phyloP scores from a whole-genome alignment of 148 eudicot genomes.

The Arbutus unedo region DNA sequence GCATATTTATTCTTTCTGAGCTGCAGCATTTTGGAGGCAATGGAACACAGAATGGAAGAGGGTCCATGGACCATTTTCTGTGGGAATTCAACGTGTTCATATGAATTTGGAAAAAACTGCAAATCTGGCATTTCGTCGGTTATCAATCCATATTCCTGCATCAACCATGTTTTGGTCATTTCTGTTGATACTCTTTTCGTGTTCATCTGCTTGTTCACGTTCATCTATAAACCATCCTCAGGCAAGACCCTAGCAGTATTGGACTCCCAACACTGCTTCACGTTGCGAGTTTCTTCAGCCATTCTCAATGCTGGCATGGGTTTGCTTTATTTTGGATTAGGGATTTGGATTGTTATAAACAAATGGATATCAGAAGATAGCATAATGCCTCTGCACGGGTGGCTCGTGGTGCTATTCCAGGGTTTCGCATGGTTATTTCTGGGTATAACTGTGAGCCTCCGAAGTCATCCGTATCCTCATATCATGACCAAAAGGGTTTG shows the following conservation, averaged over 20 bases:
- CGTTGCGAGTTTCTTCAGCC: constrained; percentile 20
- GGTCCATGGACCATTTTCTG: constrained; percentile 22
- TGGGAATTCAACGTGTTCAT: constrained; percentile 18
- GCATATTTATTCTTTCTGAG: background rate
- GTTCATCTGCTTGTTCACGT: constrained; percentile 5
- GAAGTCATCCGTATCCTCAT: background rate
- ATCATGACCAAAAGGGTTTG: background rate
- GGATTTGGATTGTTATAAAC: constrained; percentile 22
- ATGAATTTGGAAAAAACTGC: background rate
- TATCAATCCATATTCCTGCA: constrained; percentile 26
- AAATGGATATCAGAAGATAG: constrained; percentile 17
- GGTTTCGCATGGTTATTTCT: constrained; percentile 32
- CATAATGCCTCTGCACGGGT: constrained; percentile 26
- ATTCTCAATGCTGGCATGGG: constrained; percentile 27
- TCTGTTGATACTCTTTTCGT: constrained; percentile 15
- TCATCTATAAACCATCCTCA: constrained; percentile 8
- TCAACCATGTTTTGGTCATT: constrained; percentile 25
- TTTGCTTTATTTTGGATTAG: constrained; percentile 21
- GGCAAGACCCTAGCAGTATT: background rate
- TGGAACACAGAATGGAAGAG: background rate
- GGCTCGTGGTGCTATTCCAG: constrained; percentile 36
- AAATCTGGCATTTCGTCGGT: constrained; percentile 10
- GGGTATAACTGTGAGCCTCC: constrained; percentile 20
- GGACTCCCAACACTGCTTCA: background rate
- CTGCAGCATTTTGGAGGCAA: background rate